Percentiles rank a stretch among this genome's conserved stretches.
Conservation (phyloP, 129 eudicot species). For the Pseudognaphalium luteoalbum region DNA sequence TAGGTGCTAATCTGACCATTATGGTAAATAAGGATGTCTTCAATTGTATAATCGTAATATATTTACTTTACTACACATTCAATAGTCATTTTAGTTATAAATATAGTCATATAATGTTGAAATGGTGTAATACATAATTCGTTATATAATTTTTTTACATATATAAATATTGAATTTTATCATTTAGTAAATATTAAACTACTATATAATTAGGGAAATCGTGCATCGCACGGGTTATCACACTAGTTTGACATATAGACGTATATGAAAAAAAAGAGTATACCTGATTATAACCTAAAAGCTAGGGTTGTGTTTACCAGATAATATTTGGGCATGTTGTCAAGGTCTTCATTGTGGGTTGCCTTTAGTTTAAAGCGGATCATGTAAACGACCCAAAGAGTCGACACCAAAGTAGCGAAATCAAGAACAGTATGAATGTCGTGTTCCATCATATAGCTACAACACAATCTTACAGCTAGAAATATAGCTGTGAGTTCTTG, state of each 20-base stretch:
- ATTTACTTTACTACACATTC: too few species aligned
- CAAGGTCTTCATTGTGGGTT: constrained; percentile 62
- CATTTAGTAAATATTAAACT: too few species aligned
- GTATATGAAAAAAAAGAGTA: not conserved
- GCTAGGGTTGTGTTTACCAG: constrained; percentile 41
- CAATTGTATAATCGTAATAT: too few species aligned
- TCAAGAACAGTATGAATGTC: constrained; percentile 92
- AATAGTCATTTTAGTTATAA: too few species aligned
- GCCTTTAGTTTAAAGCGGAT: constrained; percentile 66
- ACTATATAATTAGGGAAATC: too few species aligned
- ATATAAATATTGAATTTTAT: too few species aligned
- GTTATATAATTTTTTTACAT: too few species aligned
- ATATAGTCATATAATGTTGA: too few species aligned
- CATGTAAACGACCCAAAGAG: constrained; percentile 91
- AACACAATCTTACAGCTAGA: constrained; percentile 64
- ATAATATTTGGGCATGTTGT: constrained; percentile 67
- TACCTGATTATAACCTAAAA: not conserved
- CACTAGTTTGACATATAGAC: not conserved
- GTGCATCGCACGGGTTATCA: too few species aligned
- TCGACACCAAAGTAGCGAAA: constrained; percentile 61
- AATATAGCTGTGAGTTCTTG: constrained; percentile 91
- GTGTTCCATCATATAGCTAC: constrained; percentile 64
- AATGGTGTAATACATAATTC: too few species aligned
- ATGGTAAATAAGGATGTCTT: too few species aligned
- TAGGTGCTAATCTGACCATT: too few species aligned